Evolutionary conservation across 768 basidiomycete species (phyloP), one percentile per base, ranked within the genome.

Genomic region (Pleurotus giganteus): DNA sequence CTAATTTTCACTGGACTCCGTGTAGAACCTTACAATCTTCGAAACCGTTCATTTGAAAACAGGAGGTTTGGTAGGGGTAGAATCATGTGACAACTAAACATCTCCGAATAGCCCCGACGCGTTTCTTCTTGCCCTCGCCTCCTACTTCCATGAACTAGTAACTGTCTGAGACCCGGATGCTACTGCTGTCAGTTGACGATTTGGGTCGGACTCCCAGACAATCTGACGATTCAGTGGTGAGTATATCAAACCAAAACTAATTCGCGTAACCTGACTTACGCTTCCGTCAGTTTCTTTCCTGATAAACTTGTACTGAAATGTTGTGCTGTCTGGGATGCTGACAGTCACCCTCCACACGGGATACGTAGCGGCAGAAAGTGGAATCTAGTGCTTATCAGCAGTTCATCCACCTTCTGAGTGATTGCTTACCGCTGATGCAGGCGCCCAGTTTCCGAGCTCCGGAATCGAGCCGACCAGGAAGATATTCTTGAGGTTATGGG

Each of bases 151-250:
- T 5, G 71, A 71, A 2, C 75, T 69, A 12, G 63, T 67, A 24
- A 81, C 51, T 1, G 71, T 75, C 57, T 75, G 72, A 8, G 74
- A 65, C 2, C 73, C 76, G 3, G 74, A 74, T 1, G 69, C 42
- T 23, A 63, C 71, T 3, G 76, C 72, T 8, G 75, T 82, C 2
- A 68, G 74, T 37, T 74, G 69, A 34, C 82, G 72, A 58, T 85
- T 83, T 2, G 84, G 83, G 59, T 84, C 82, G 0, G 80, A 80
- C 62, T 86, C 85, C 83, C 83, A 85, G 6, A 73, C 69, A 44
- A 86, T 64, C 82, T 81, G 31, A 19, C 32, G 13, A 36, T 19
- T 21, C n/a, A 24, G 21, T 39, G 27, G 51, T 56, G 4, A 46
- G 58, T 49, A 2, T 47, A 65, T 61, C 34, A 44, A 58, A 53